Evolutionary conservation across 495 filamentous ascomycete genomes (phyloP), one percentile per base, ranked within the genome.

Genomic region (Penicillium coprophilum): DNA sequence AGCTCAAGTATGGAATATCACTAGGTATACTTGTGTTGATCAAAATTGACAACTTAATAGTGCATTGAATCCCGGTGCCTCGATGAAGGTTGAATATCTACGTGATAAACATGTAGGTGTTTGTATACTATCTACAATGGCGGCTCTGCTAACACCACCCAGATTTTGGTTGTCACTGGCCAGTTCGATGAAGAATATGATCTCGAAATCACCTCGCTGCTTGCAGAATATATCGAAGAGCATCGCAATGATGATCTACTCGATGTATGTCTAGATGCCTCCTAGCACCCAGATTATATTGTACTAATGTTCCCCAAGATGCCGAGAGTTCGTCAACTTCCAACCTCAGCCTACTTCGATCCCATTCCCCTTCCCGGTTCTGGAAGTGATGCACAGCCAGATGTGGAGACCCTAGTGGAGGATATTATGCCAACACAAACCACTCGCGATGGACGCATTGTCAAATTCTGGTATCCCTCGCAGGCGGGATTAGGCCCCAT

Each of bases 241-340:
- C 59, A 72, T 10, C 59, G 38, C 12, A 48, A 58, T 17, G 65
- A 67, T 30, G 63, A 72, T 43, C 48, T 70, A 4, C 41, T 70
- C 12, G 64, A 70, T 56, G 69, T 72, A 56, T 19, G 61, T 44
- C 10, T 17, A 4, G 17, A 38, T 21, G 8, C 36, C 6, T 1
- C 38, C 27, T 44, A 10, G 24, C 12, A 36, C 38, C 17, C 10
- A 48, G 17, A 21, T 21, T 23, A 39, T 8, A 46, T 46, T n/a
- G 20, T 28, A 13, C 43, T 46, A 46, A 46, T 3, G 2, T 15
- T 17, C 17, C 6, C 5, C 21, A 27, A 47, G 45, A 19, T 20
- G 11, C 27, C 45, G 1, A 17, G 45, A 47, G 12, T 47, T 19
- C 11, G 44, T 46, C 44, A 17, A 11, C n/a, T 15, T 31, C 45